Evolutionary conservation across 345 rosid species (phyloP).

Genomic region (Toxicodendron radicans): DNA sequence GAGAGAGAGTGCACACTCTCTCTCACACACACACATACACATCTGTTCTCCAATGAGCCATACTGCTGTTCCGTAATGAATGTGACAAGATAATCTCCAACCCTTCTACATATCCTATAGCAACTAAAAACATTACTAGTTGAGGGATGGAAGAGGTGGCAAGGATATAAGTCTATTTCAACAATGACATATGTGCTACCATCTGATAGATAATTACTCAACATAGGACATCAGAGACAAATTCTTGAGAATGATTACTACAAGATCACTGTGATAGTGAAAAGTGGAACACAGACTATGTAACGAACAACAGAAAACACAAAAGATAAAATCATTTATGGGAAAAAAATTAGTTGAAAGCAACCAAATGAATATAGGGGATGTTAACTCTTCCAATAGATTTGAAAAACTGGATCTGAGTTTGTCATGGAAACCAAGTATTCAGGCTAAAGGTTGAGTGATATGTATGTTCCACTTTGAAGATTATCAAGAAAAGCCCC

Average conservation of each 20-base stretch:
- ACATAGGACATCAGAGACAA: not conserved
- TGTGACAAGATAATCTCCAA: not conserved
- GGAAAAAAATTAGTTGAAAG: not conserved
- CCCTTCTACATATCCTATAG: not conserved
- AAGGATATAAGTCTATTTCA: not conserved
- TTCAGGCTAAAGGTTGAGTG: not conserved
- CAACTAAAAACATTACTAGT: not conserved
- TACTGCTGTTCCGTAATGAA: not conserved
- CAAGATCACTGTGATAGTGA: not conserved
- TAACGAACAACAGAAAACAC: not conserved
- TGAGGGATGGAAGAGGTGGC: too few species aligned
- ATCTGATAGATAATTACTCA: not conserved
- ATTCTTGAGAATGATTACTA: not conserved
- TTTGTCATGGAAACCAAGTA: not conserved
- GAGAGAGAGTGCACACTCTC: not conserved
- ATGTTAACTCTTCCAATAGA: not conserved
- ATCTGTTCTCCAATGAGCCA: not conserved
- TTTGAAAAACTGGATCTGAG: not conserved
- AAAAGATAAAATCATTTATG: not conserved
- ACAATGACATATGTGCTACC: not conserved
- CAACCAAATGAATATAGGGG: not conserved
- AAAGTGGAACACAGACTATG: not conserved
- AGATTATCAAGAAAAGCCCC: not conserved
- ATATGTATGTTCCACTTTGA: not conserved
- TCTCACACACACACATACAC: not conserved